Evolutionary conservation across 352 stramenopile species (phyloP), one percentile per base, ranked within the genome.

Genomic region (Aphanomyces invadans): DNA sequence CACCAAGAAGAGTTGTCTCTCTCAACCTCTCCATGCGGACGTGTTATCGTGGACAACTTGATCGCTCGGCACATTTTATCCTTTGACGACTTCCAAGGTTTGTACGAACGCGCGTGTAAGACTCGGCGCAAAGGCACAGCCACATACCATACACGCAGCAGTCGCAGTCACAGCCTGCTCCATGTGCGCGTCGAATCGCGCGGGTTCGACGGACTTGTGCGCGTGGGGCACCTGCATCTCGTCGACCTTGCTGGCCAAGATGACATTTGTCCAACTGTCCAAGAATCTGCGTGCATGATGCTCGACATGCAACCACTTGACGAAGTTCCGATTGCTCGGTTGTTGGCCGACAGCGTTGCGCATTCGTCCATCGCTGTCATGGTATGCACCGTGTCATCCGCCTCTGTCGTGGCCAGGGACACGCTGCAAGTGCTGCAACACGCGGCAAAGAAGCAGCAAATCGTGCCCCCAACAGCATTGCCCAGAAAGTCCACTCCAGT

Each of bases 261-360:
- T 26, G 49, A 57, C 29, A 38, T 57, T 39, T 57, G 49, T 29
- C 49, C 49, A 7, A 33, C 49, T 7, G 49, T 38, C 7, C 49
- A 57, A 57, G 49, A 57, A 33, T 33, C 19, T 26, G 49, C 49
- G 12, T 57, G 21, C 49, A 57, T 57, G 49, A 39, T 57, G 49
- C 49, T 57, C 25, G 49, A 38, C 49, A 29, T 57, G 49, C 49
- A 57, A 38, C 49, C 49, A 11, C 29, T 39, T n/a, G 49, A 29
- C 29, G 49, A 32, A 26, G 36, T 9, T 26, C 17, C 29, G 5
- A n/a, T 57, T 1, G 21, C 49, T 29, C 49, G 49, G 2, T 39
- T 57, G 25, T 32, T 57, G n/a, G 23, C 29, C 12, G 49, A 57
- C 49, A 57, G 49, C 25, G 49, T 57, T 21, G 29, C 49, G 21